phyloP scores from a whole-genome alignment of 495 filamentous ascomycete species.

The Aspergillus ellipticus region DNA sequence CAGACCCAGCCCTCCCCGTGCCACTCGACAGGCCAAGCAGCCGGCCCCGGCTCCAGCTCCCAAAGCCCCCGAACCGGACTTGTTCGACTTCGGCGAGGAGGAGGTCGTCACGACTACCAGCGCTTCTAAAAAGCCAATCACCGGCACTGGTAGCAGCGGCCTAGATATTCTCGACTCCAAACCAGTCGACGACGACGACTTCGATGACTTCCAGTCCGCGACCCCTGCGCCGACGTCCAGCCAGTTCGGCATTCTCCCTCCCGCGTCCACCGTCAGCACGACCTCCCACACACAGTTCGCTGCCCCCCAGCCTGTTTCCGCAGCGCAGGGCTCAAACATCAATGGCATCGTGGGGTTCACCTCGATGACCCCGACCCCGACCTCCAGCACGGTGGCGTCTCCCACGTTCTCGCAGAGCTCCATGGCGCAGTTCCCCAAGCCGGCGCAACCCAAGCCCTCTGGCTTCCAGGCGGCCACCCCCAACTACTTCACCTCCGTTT shows the following conservation, averaged over 20 bases:
- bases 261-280: slow-evolving; percentile 64
- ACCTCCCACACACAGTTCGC: slow-evolving; percentile 66
- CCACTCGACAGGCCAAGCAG: slow-evolving; percentile 51
- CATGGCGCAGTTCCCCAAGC: slow-evolving; percentile 39
- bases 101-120: slow-evolving; percentile 47
- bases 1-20: slow-evolving; percentile 33
- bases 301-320: slow-evolving; percentile 78
- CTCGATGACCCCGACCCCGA: slow-evolving; percentile 70
- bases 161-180: slow-evolving; percentile 53
- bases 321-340: slow-evolving; percentile 72
- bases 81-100: slow-evolving; percentile 80
- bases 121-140: slow-evolving; percentile 44
- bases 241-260: slow-evolving; percentile 42
- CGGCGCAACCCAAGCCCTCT: slow-evolving; percentile 44
- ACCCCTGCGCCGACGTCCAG: slow-evolving; percentile 52
- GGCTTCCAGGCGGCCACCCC: slow-evolving; percentile 75
- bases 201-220: slow-evolving; percentile 98
- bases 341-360: slow-evolving; percentile 75
- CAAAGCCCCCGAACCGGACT: slow-evolving; percentile 80
- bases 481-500: slow-evolving; percentile 92
- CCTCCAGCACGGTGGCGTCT: slow-evolving; percentile 44
- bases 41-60: slow-evolving; percentile 64
- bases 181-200: slow-evolving; percentile 81
- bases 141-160: slow-evolving; percentile 36
- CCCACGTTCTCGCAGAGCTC: slow-evolving; percentile 47